Evolutionary conservation across 805 yeast genomes (phyloP).

Genomic region (Maudiozyma turicensis): DNA sequence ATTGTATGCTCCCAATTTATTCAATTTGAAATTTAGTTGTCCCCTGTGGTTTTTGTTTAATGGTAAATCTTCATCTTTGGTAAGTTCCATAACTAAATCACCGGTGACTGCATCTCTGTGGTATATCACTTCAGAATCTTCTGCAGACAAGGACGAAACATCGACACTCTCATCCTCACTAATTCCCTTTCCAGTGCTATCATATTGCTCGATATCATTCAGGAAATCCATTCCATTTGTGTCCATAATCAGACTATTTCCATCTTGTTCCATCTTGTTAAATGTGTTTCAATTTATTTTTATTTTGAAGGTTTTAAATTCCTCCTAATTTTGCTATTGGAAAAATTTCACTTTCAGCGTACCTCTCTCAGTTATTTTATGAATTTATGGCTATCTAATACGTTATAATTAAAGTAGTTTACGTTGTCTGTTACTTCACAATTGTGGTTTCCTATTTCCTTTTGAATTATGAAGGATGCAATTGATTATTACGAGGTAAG

Average conservation of each 20-base stretch:
- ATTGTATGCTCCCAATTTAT: slow-evolving; percentile 36
- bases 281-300: too few species aligned
- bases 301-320: too few species aligned
- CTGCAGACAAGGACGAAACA: not conserved
- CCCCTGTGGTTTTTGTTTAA: slow-evolving; percentile 7
- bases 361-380: too few species aligned
- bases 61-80: slow-evolving; percentile 9
- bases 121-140: not conserved
- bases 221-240: slow-evolving; percentile 21
- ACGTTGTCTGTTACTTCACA: too few species aligned
- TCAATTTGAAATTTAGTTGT: slow-evolving; percentile 36
- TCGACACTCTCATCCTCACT: not conserved
- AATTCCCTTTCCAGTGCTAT: not conserved
- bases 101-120: slow-evolving; percentile 16
- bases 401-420: too few species aligned
- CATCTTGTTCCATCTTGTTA: slow-evolving; percentile 2
- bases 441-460: too few species aligned
- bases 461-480: too few species aligned
- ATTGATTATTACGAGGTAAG: too few species aligned
- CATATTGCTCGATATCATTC: slow-evolving; percentile 4
- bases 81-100: slow-evolving; percentile 14
- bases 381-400: too few species aligned
- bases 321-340: too few species aligned
- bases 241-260: slow-evolving; percentile 18
- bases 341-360: too few species aligned